Conservation (phyloP, 768 basidiomycete species). For the Podaxis sp. region DNA sequence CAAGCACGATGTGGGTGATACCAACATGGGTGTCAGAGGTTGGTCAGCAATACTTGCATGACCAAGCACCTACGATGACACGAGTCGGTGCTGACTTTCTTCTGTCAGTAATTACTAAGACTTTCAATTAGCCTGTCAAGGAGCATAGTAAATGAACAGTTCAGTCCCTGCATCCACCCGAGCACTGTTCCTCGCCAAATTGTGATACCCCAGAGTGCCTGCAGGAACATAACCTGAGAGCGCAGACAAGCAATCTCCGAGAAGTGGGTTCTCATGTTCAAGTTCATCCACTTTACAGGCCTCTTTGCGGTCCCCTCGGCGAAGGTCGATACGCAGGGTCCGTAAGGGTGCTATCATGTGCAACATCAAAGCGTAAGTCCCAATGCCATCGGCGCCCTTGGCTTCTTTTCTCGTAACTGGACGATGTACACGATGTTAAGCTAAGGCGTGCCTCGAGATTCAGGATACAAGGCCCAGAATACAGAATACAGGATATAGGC, state of each 20-base stretch:
- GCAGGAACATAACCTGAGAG: too few species aligned
- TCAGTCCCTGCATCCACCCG: too few species aligned
- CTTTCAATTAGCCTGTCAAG: too few species aligned
- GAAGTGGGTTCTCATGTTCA: neutral
- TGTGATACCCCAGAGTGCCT: too few species aligned
- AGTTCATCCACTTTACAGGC: neutral
- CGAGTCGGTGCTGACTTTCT: neutral
- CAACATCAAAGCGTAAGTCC: neutral
- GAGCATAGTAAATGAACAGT: too few species aligned
- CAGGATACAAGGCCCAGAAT: too few species aligned
- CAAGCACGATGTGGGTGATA: neutral
- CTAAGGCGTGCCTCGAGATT: too few species aligned
- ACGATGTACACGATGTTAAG: neutral
- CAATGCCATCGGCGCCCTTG: neutral
- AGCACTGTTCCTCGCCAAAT: too few species aligned
- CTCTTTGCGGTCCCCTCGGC: neutral
- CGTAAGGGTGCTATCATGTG: neutral
- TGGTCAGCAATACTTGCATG: neutral
- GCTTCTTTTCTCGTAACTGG: neutral
- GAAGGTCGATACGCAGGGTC: neutral
- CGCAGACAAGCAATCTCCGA: neutral
- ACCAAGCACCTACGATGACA: neutral
- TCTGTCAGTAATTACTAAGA: too few species aligned
- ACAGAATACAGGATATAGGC: too few species aligned
- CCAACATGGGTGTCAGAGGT: neutral